These are phyloP conservation scores for Evansstolkia leycettana DNA, from an alignment of 495 filamentous ascomycete species.

Conservation along the genomic window DNA sequence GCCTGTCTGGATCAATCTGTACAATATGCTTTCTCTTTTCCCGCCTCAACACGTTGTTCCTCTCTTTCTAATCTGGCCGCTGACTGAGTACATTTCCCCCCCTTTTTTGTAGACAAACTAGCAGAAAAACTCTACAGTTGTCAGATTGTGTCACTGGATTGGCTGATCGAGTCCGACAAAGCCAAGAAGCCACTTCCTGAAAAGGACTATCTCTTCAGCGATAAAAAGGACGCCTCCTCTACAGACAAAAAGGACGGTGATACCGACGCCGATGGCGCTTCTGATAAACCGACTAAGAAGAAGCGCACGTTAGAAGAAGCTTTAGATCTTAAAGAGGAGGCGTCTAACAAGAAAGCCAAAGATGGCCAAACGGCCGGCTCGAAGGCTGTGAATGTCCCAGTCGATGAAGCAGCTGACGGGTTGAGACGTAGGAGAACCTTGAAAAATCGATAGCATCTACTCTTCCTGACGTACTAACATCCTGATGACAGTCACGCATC, in stretches of 20 bases:
- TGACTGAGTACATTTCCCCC: neutral
- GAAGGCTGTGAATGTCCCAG: slow-evolving; percentile 28
- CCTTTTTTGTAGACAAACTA: slow-evolving; percentile 32
- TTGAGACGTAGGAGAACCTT: slow-evolving; percentile 16
- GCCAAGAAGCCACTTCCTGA: slow-evolving; percentile 31
- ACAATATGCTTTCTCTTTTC: neutral
- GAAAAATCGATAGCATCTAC: neutral
- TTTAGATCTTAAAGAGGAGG: slow-evolving; percentile 6
- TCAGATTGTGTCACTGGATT: slow-evolving; percentile 47
- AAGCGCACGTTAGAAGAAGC: slow-evolving; percentile 13
- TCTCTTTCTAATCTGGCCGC: neutral
- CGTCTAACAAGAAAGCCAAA: slow-evolving; percentile 25
- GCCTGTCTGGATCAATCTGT: neutral
- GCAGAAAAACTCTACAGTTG: slow-evolving; percentile 32
- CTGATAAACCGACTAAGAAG: slow-evolving; percentile 14
- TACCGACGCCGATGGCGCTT: slow-evolving; percentile 12
- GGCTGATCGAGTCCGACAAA: slow-evolving; percentile 43
- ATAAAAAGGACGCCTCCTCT: slow-evolving; percentile 1
- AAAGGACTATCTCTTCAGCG: slow-evolving; percentile 22
- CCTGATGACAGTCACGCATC: slow-evolving; percentile 12
- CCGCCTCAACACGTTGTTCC: neutral
- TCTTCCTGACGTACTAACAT: neutral
- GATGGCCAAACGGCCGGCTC: slow-evolving; percentile 30
- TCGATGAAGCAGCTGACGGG: slow-evolving; percentile 36
- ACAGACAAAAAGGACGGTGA: slow-evolving; percentile 5